phyloP scores from a whole-genome alignment of 306 rosid genomes.

The Trifolium fragiferum region DNA sequence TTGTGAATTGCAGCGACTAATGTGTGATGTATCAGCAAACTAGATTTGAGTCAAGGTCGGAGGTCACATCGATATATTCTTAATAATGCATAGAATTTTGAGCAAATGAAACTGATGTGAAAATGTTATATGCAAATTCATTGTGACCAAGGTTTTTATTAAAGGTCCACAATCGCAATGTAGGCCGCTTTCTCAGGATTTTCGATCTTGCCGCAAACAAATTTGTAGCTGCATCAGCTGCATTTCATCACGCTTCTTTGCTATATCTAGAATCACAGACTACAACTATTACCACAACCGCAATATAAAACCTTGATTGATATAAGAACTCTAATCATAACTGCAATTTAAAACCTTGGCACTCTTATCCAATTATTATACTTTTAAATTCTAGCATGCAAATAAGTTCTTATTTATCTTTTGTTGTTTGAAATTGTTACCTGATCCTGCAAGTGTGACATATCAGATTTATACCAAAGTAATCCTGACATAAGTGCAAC shows the following conservation, averaged over 20 bases:
- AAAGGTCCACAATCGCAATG: too few species aligned
- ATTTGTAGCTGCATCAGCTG: not conserved
- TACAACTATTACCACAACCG: not conserved
- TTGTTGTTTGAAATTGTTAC: constrained; percentile 33
- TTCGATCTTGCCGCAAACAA: not conserved
- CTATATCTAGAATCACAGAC: not conserved
- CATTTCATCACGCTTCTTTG: not conserved
- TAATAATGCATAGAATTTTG: not conserved
- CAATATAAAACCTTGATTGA: not conserved
- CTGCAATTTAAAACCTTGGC: not conserved
- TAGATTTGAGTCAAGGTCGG: not conserved
- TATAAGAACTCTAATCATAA: not conserved
- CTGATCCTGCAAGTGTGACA: constrained; percentile 68
- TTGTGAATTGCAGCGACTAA: not conserved
- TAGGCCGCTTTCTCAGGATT: not conserved
- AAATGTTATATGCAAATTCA: not conserved
- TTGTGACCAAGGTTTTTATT: not conserved
- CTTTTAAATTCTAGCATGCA: not conserved
- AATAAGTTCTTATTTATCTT: not conserved
- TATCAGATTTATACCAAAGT: constrained; percentile 66
- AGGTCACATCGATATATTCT: not conserved
- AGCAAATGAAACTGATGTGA: not conserved
- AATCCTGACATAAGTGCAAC: constrained; percentile 64
- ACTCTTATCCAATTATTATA: not conserved
- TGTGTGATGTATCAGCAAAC: not conserved